phyloP scores from a whole-genome alignment of 441 rosid genomes.

The Capsella rubella region DNA sequence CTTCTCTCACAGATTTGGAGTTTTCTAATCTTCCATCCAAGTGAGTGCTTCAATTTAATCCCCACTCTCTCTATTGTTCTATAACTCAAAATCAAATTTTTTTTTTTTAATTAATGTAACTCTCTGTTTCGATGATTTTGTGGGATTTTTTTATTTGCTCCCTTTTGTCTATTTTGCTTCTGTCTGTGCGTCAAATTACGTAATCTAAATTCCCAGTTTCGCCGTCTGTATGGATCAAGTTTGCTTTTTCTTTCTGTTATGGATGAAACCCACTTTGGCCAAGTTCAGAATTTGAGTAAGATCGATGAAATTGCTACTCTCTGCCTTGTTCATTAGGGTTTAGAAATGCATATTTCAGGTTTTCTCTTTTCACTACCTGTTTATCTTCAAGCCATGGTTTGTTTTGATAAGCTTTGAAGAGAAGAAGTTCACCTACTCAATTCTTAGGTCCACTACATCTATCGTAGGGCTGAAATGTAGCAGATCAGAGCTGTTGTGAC shows the following conservation, averaged over 20 bases:
- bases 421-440: not conserved
- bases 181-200: not conserved
- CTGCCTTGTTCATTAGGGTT: not conserved
- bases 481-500: not conserved
- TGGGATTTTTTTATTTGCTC: not conserved
- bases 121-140: not conserved
- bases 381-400: not conserved
- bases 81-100: too few species aligned
- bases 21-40: slow-evolving; percentile 14
- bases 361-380: slow-evolving; percentile 15
- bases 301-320: slow-evolving; percentile 21
- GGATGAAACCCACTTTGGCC: not conserved
- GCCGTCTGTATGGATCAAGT: not conserved
- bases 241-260: not conserved
- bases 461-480: not conserved
- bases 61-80: not conserved
- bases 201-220: not conserved
- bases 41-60: not conserved
- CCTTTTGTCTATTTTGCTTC: not conserved
- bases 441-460: not conserved
- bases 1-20: not conserved
- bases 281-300: slow-evolving; percentile 4
- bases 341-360: slow-evolving; percentile 8
- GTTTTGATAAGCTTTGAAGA: not conserved
- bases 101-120: not conserved